These are phyloP conservation scores for Saccharomycopsis phalli DNA, from an alignment of 1,139 yeast genomes.

Conservation along the genomic window DNA sequence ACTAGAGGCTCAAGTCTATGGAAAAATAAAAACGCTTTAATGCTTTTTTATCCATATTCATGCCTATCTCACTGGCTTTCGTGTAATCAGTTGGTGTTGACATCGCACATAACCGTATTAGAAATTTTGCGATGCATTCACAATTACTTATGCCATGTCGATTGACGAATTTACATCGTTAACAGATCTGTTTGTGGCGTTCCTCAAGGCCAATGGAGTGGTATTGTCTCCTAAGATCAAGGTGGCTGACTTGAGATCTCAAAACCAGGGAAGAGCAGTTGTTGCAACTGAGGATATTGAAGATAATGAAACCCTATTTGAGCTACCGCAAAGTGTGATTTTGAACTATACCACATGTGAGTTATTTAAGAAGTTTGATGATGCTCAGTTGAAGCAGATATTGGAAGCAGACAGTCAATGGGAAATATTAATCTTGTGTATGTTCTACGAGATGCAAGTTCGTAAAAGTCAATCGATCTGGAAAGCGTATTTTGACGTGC, in stretches of 20 bases:
- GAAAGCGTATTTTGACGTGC: conserved; percentile 59
- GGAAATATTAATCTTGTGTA: conserved; percentile 64
- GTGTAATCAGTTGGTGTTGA: too few species aligned
- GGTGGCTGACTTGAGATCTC: conserved; percentile 49
- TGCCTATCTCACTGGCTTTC: too few species aligned
- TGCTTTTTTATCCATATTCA: too few species aligned
- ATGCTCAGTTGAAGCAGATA: conserved; percentile 32
- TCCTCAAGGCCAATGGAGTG: conserved; percentile 45
- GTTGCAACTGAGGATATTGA: conserved; percentile 54
- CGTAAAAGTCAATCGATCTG: conserved; percentile 45
- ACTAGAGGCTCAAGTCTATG: too few species aligned
- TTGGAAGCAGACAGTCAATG: conserved; percentile 49
- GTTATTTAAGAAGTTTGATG: conserved; percentile 27
- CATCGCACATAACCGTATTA: background rate
- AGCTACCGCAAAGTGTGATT: conserved; percentile 52
- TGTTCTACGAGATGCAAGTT: conserved; percentile 46
- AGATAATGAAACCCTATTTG: conserved; percentile 54
- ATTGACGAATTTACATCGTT: conserved; percentile 25
- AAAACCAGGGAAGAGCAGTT: conserved; percentile 71
- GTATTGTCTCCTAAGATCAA: conserved; percentile 46
- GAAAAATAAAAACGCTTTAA: too few species aligned
- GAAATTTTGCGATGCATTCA: too few species aligned
- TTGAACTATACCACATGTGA: conserved; percentile 52
- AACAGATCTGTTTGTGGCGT: conserved; percentile 38
- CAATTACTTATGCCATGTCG: background rate